Evolutionary conservation across 1,284 basidiomycete genomes (phyloP).

Genomic region (Cystobasidiaceae sp.): DNA sequence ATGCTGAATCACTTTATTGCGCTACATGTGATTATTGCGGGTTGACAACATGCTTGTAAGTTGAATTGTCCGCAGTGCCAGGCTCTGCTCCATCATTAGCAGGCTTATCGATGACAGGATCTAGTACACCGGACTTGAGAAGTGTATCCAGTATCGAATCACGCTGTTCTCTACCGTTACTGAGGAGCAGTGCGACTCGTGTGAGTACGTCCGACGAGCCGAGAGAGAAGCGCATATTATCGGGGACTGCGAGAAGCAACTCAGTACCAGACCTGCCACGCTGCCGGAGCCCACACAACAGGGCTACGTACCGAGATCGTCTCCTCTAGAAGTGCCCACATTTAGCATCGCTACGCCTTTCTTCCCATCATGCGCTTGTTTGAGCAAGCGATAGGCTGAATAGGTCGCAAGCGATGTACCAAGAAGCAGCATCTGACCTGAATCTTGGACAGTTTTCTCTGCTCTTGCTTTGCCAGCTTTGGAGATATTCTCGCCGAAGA

Average conservation of each 20-base stretch:
- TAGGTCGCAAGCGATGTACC: slow-evolving; percentile 88
- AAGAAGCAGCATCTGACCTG: slow-evolving; percentile 62
- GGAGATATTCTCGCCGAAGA: slow-evolving; percentile 38
- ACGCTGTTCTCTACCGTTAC: neutral
- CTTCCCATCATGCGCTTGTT: slow-evolving; percentile 64
- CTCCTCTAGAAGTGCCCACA: slow-evolving; percentile 62
- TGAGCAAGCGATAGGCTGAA: slow-evolving; percentile 80
- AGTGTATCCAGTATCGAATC: slow-evolving; percentile 12
- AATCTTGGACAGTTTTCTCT: slow-evolving; percentile 51
- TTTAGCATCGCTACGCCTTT: slow-evolving; percentile 78
- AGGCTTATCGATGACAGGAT: slow-evolving; percentile 19
- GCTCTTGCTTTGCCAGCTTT: slow-evolving; percentile 30
- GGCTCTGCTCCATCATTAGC: neutral
- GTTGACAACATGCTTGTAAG: slow-evolving; percentile 13
- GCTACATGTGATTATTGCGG: neutral
- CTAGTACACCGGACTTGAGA: slow-evolving; percentile 27
- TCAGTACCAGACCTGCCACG: neutral
- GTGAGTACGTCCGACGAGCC: slow-evolving; percentile 27
- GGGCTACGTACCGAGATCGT: slow-evolving; percentile 16
- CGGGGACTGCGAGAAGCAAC: slow-evolving; percentile 4
- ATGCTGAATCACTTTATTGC: neutral
- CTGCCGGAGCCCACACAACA: neutral
- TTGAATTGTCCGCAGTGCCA: neutral
- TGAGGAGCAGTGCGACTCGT: slow-evolving; percentile 12
- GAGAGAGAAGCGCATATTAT: slow-evolving; percentile 20